Conservation (phyloP, 371 early-diverging fungal species). For the Mucor ambiguus region DNA sequence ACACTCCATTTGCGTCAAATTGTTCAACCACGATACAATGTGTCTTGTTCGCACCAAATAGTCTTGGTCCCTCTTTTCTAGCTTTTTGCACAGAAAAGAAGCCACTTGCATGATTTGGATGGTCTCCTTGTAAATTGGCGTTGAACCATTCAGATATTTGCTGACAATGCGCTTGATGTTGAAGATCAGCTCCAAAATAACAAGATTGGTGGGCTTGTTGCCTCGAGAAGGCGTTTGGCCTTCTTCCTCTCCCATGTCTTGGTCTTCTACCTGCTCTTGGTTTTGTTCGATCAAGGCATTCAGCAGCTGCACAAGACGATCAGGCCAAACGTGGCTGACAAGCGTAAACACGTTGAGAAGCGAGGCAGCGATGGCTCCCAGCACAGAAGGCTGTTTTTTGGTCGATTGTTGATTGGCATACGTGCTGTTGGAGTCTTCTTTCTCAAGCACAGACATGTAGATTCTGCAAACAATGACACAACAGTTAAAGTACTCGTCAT, state of each 20-base stretch:
- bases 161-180: slow-evolving; percentile 16
- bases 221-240: not conserved
- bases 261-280: not conserved
- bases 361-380: slow-evolving; percentile 21
- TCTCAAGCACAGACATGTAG: slow-evolving; percentile 28
- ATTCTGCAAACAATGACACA: slow-evolving; percentile 19
- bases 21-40: slow-evolving; percentile 36
- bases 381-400: slow-evolving; percentile 17
- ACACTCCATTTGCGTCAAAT: slow-evolving; percentile 36
- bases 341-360: slow-evolving; percentile 25
- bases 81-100: slow-evolving; percentile 25
- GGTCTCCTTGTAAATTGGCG: slow-evolving; percentile 51
- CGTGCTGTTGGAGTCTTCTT: slow-evolving; percentile 45
- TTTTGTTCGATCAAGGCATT: not conserved
- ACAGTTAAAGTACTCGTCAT: slow-evolving; percentile 9
- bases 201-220: slow-evolving; percentile 1
- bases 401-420: slow-evolving; percentile 36
- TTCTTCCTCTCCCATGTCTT: not conserved
- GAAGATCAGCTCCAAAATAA: not conserved
- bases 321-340: slow-evolving; percentile 33
- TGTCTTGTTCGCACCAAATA: slow-evolving; percentile 12
- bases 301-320: slow-evolving; percentile 17
- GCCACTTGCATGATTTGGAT: slow-evolving; percentile 36
- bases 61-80: slow-evolving; percentile 23
- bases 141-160: slow-evolving; percentile 33